These are phyloP conservation scores for Pterula multifida DNA, from an alignment of 1,284 basidiomycete genomes.

Conservation along the genomic window DNA sequence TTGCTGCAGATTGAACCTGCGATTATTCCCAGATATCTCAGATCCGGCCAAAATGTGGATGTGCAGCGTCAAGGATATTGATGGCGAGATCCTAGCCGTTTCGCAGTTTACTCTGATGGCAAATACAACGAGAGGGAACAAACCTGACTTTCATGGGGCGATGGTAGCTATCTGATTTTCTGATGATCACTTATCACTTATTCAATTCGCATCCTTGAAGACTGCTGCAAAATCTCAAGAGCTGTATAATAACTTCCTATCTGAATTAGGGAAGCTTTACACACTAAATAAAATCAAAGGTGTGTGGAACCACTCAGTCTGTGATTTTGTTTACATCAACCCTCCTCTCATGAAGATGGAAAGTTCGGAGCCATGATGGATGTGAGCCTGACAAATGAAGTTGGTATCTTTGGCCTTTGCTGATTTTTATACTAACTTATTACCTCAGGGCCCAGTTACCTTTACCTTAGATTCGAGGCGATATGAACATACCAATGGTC, in stretches of 20 bases:
- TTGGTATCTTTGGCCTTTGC: constrained; percentile 19
- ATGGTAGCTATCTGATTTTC: constrained; percentile 53
- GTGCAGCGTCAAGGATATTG: constrained; percentile 69
- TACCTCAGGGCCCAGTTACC: constrained; percentile 65
- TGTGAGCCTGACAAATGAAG: constrained; percentile 77
- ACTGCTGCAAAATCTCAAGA: constrained; percentile 39
- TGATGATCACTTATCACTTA: constrained; percentile 17
- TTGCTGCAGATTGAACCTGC: constrained; percentile 45
- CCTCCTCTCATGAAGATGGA: constrained; percentile 46
- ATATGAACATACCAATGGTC: too few relatives aligned
- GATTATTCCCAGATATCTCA: constrained; percentile 55
- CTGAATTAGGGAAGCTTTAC: constrained; percentile 54
- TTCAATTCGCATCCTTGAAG: constrained; percentile 23
- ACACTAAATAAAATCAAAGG: constrained; percentile 70
- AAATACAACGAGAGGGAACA: constrained; percentile 76
- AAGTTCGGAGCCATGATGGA: constrained; percentile 91
- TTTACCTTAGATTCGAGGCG: constrained; percentile 66
- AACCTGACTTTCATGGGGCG: constrained; percentile 84
- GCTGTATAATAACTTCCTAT: constrained; percentile 64
- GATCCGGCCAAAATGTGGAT: constrained; percentile 66
- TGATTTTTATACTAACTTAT: constrained; percentile 6
- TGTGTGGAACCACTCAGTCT: constrained; percentile 16
- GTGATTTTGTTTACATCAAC: constrained; percentile 5
- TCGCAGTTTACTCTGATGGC: constrained; percentile 88
- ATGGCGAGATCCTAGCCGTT: constrained; percentile 80